phyloP scores from a whole-genome alignment of 768 basidiomycete species.

The Suillus spraguei region DNA sequence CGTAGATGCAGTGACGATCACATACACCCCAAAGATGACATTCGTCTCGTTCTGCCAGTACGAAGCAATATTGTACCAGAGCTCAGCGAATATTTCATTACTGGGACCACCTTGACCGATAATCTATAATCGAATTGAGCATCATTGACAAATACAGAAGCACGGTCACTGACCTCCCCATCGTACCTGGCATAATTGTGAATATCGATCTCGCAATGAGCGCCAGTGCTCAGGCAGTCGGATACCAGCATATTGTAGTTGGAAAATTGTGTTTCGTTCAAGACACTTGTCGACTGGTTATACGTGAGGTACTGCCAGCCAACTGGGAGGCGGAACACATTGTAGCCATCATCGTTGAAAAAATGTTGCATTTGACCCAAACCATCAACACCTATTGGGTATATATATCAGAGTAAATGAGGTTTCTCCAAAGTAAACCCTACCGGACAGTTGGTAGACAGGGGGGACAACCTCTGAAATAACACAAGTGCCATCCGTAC shows the following conservation, averaged over 20 bases:
- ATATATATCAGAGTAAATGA: not conserved
- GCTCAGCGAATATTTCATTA: conserved; percentile 51
- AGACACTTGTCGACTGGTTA: conserved; percentile 37
- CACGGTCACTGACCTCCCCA: conserved; percentile 33
- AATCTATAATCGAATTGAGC: conserved; percentile 35
- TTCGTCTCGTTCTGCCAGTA: conserved; percentile 45
- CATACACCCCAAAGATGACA: conserved; percentile 53
- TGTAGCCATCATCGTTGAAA: conserved; percentile 53
- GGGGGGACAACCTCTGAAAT: conserved; percentile 45
- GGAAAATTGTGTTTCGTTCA: conserved; percentile 46
- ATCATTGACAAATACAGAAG: not conserved
- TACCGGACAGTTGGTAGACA: conserved; percentile 46
- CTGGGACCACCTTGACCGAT: conserved; percentile 66
- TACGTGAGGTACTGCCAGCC: conserved; percentile 59
- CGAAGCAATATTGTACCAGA: conserved; percentile 57
- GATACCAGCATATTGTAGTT: conserved; percentile 51
- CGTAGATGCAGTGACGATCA: conserved; percentile 4
- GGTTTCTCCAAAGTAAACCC: not conserved
- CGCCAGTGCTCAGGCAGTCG: conserved; percentile 47
- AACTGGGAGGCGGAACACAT: conserved; percentile 62
- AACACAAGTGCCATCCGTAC: conserved; percentile 45
- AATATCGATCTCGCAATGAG: conserved; percentile 57
- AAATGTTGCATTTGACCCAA: conserved; percentile 64
- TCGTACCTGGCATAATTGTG: conserved; percentile 66
- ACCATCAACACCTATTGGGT: conserved; percentile 16